Conservation (phyloP, 495 filamentous ascomycete species). For the Podospora fimiseda region DNA sequence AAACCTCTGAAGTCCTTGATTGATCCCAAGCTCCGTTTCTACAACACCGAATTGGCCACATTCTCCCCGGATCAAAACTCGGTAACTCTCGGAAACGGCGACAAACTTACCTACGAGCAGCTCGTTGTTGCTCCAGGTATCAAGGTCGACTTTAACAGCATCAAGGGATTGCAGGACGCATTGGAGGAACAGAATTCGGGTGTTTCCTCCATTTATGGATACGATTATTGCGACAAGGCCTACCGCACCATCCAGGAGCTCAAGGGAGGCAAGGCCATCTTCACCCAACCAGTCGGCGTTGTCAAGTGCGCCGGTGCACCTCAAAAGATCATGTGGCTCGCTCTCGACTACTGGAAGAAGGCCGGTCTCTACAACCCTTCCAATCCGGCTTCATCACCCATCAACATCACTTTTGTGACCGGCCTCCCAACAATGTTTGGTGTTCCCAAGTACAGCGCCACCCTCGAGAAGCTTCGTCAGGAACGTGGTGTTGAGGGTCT, state of each 20-base stretch:
- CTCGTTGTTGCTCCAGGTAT: slow-evolving; percentile 60
- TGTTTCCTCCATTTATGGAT: slow-evolving; percentile 61
- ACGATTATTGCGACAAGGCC: slow-evolving; percentile 54
- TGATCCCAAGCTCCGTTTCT: slow-evolving; percentile 57
- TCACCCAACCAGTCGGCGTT: slow-evolving; percentile 60
- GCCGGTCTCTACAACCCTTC: slow-evolving; percentile 50
- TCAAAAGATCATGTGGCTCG: slow-evolving; percentile 68
- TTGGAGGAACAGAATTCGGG: slow-evolving; percentile 47
- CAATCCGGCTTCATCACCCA: slow-evolving; percentile 37
- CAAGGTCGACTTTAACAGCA: slow-evolving; percentile 46
- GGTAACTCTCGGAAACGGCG: slow-evolving; percentile 52
- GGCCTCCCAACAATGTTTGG: slow-evolving; percentile 59
- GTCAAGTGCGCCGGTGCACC: slow-evolving; percentile 67
- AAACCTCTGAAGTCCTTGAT: slow-evolving; percentile 47
- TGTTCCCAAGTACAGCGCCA: slow-evolving; percentile 60
- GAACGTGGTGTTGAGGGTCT: slow-evolving; percentile 59
- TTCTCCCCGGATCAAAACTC: slow-evolving; percentile 54
- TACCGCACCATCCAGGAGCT: slow-evolving; percentile 50
- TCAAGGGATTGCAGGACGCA: slow-evolving; percentile 57
- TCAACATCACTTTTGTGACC: slow-evolving; percentile 59
- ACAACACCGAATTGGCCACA: slow-evolving; percentile 44
- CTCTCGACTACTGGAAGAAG: slow-evolving; percentile 57
- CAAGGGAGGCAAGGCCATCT: slow-evolving; percentile 54
- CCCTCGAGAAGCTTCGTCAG: slow-evolving; percentile 54
- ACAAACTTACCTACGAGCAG: slow-evolving; percentile 57